These are phyloP conservation scores for Penicillium brevicompactum DNA, from an alignment of 2,329 filamentous ascomycete species.

Conservation along the genomic window DNA sequence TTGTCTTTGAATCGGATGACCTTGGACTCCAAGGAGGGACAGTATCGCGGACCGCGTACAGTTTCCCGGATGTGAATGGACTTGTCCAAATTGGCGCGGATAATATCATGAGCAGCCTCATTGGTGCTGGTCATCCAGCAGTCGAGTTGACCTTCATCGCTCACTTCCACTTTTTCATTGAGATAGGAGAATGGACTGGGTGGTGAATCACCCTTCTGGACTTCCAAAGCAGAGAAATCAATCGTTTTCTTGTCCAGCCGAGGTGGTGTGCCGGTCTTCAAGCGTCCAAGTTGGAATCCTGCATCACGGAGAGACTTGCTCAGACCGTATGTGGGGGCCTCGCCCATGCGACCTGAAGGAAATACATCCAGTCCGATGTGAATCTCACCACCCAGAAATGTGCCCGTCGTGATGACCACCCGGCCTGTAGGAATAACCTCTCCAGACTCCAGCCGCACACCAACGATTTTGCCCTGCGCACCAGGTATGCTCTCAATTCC, in stretches of 20 bases:
- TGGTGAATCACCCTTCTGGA: conserved; percentile 79
- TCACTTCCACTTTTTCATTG: conserved; percentile 73
- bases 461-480: conserved; percentile 72
- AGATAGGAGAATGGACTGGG: conserved; percentile 91
- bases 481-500: conserved; percentile 49
- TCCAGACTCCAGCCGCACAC: conserved; percentile 84
- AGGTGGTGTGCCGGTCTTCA: conserved; percentile 96
- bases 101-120: conserved; percentile 75
- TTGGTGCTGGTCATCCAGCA: conserved; percentile 91
- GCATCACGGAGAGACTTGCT: conserved; percentile 88
- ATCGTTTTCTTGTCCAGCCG: conserved; percentile 81
- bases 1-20: conserved; percentile 84
- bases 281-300: conserved; percentile 82
- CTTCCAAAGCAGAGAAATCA: conserved; percentile 70
- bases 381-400: conserved; percentile 93
- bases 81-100: conserved; percentile 88
- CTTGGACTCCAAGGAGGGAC: conserved; percentile 93
- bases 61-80: conserved; percentile 96
- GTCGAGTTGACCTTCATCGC: conserved; percentile 70
- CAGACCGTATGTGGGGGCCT: conserved; percentile 87
- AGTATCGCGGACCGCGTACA: conserved; percentile 91
- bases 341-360: conserved; percentile 88
- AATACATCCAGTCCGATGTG: conserved; percentile 86
- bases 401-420: conserved; percentile 94
- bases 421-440: conserved; percentile 76